Percentiles rank a stretch among this genome's conserved stretches.
Evolutionary conservation across 176 grass and related monocot genomes (phyloP).

Genomic region (Stipa capillata): DNA sequence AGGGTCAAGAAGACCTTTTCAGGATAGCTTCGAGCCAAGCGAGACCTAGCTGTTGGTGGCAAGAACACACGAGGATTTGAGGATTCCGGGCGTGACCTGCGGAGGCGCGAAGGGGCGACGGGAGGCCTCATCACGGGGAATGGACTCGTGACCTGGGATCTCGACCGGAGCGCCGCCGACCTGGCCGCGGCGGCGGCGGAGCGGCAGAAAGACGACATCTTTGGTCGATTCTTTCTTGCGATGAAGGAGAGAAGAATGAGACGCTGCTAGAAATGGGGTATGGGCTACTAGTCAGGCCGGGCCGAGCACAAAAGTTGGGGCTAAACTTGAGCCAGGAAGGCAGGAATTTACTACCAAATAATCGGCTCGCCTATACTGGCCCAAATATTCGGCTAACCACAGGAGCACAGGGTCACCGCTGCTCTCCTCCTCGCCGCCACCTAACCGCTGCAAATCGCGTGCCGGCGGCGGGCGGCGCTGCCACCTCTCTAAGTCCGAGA

Average conservation of each 20-base stretch:
- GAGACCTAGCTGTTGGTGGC: background rate
- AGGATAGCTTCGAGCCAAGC: background rate
- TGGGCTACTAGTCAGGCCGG: background rate
- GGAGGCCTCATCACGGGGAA: background rate
- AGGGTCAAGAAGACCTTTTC: background rate
- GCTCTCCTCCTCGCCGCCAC: too few relatives aligned
- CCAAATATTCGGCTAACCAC: too few relatives aligned
- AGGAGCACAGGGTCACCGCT: too few relatives aligned
- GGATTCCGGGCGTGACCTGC: slow-evolving; percentile 23
- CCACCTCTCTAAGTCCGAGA: too few relatives aligned
- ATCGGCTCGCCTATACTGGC: too few relatives aligned
- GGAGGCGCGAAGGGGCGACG: slow-evolving; percentile 3
- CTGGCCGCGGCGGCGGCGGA: slow-evolving; percentile 32
- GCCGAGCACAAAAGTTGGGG: background rate
- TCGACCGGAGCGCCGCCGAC: slow-evolving; percentile 28
- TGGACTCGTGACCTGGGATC: background rate
- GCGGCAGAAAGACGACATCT: slow-evolving; percentile 63
- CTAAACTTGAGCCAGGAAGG: background rate
- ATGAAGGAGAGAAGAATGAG: background rate
- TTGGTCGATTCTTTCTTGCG: background rate
- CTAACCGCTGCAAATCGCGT: too few relatives aligned
- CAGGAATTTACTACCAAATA: too few relatives aligned
- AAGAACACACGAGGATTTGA: background rate
- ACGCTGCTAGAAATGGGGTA: background rate
- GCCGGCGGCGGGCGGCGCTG: too few relatives aligned